These are phyloP conservation scores for Tillandsia fasciculata DNA, from an alignment of 176 grass and related monocot species.

Conservation along the genomic window DNA sequence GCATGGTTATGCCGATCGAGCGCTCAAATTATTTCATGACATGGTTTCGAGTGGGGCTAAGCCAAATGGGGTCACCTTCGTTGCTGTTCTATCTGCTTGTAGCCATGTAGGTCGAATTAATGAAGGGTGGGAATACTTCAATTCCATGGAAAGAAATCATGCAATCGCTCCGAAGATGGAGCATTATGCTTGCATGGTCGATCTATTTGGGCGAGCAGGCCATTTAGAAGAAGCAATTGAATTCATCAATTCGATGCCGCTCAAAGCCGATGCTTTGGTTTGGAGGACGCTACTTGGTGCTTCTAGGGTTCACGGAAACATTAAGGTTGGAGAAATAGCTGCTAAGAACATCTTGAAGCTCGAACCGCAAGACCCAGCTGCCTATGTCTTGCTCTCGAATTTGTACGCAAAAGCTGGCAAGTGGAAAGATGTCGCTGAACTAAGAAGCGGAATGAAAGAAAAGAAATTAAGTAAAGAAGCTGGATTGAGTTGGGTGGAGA, in stretches of 20 bases:
- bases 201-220: constrained; percentile 63
- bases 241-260: constrained; percentile 61
- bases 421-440: constrained; percentile 63
- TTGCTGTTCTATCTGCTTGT: constrained; percentile 76
- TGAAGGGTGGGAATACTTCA: constrained; percentile 67
- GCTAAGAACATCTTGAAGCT: constrained; percentile 55
- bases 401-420: constrained; percentile 70
- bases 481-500: constrained; percentile 79
- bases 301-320: constrained; percentile 45
- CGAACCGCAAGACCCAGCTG: constrained; percentile 58
- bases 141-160: constrained; percentile 52
- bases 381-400: constrained; percentile 86
- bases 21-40: constrained; percentile 40
- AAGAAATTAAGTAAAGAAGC: constrained; percentile 70
- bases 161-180: constrained; percentile 63
- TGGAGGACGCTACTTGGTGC: constrained; percentile 73
- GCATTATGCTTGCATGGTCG: constrained; percentile 85
- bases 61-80: constrained; percentile 78
- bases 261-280: constrained; percentile 51
- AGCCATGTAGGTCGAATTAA: constrained; percentile 63
- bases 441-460: constrained; percentile 61
- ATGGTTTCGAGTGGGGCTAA: constrained; percentile 49
- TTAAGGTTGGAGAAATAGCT: constrained; percentile 47
- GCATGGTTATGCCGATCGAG: constrained; percentile 49
- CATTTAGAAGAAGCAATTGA: constrained; percentile 49